Evolutionary conservation across 2,329 filamentous ascomycete species (phyloP).

Genomic region (Zymoseptoria passerinii): DNA sequence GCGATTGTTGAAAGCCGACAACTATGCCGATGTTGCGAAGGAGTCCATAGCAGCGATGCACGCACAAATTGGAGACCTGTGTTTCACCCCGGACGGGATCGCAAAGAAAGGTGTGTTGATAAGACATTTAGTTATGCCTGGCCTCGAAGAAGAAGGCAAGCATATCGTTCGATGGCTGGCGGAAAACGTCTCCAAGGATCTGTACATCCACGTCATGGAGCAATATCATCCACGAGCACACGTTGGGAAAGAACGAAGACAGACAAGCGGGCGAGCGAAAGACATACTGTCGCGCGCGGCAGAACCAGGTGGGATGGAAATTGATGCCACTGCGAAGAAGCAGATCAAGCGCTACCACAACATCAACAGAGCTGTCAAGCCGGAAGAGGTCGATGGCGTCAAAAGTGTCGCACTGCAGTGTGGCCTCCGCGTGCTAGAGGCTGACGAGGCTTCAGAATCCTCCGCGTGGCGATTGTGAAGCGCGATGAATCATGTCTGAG

Average conservation of each 20-base stretch:
- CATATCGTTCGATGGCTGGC: slow-evolving; percentile 72
- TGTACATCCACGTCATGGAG: slow-evolving; percentile 83
- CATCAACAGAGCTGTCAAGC: slow-evolving; percentile 63
- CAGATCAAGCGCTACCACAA: slow-evolving; percentile 60
- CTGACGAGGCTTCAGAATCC: slow-evolving; percentile 11
- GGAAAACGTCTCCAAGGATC: slow-evolving; percentile 60
- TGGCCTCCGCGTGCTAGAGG: slow-evolving; percentile 70
- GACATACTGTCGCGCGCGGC: slow-evolving; percentile 22
- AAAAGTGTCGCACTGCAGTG: slow-evolving; percentile 59
- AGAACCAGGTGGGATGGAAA: slow-evolving; percentile 25
- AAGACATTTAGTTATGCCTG: slow-evolving; percentile 78
- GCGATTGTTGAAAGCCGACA: slow-evolving; percentile 67
- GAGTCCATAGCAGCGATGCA: slow-evolving; percentile 78
- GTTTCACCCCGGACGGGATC: slow-evolving; percentile 72
- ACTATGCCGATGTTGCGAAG: slow-evolving; percentile 62
- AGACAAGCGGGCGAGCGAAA: slow-evolving; percentile 16
- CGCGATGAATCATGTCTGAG: not conserved
- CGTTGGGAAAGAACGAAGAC: slow-evolving; percentile 60
- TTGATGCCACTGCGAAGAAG: slow-evolving; percentile 26
- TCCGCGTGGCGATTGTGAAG: slow-evolving; percentile 1
- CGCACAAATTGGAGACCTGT: slow-evolving; percentile 70
- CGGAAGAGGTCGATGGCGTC: slow-evolving; percentile 58
- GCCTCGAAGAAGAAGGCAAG: slow-evolving; percentile 62
- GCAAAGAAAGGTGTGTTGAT: slow-evolving; percentile 70
- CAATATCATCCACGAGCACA: slow-evolving; percentile 76